phyloP scores from a whole-genome alignment of 352 stramenopile genomes.

The Pythium periplocum region DNA sequence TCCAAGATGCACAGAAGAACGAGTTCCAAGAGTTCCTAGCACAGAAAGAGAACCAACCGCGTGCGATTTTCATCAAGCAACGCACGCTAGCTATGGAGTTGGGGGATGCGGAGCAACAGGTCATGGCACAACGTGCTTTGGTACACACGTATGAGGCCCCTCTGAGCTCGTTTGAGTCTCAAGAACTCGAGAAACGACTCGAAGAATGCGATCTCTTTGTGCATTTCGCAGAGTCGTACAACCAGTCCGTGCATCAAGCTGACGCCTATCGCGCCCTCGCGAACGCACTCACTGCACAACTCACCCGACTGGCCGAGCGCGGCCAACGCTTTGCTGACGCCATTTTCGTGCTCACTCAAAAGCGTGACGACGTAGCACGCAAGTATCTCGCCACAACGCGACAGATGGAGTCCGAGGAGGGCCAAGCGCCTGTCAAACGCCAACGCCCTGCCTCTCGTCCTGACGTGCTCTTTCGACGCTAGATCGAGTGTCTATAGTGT shows the following conservation, averaged over 20 bases:
- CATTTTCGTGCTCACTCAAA: slow-evolving; percentile 37
- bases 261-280: slow-evolving; percentile 48
- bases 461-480: too few species aligned
- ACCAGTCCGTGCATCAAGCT: slow-evolving; percentile 25
- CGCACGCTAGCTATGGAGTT: slow-evolving; percentile 34
- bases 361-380: slow-evolving; percentile 26
- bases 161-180: slow-evolving; percentile 3
- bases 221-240: slow-evolving; percentile 33
- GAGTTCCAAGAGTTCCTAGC: slow-evolving; percentile 12
- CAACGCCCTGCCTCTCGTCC: not conserved
- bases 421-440: not conserved
- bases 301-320: slow-evolving; percentile 29
- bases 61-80: slow-evolving; percentile 41
- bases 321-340: slow-evolving; percentile 37
- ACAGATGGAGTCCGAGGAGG: slow-evolving; percentile 1
- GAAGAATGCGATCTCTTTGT: slow-evolving; percentile 47
- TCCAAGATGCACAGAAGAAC: slow-evolving; percentile 5
- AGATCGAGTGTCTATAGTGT: too few species aligned
- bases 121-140: slow-evolving; percentile 39
- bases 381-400: slow-evolving; percentile 2
- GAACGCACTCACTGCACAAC: slow-evolving; percentile 49
- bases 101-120: slow-evolving; percentile 34
- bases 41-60: slow-evolving; percentile 13
- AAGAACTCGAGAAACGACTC: slow-evolving; percentile 34
- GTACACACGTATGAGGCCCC: slow-evolving; percentile 44